Conservation (phyloP, 495 filamentous ascomycete genomes). For the Lineolata rhizophorae region DNA sequence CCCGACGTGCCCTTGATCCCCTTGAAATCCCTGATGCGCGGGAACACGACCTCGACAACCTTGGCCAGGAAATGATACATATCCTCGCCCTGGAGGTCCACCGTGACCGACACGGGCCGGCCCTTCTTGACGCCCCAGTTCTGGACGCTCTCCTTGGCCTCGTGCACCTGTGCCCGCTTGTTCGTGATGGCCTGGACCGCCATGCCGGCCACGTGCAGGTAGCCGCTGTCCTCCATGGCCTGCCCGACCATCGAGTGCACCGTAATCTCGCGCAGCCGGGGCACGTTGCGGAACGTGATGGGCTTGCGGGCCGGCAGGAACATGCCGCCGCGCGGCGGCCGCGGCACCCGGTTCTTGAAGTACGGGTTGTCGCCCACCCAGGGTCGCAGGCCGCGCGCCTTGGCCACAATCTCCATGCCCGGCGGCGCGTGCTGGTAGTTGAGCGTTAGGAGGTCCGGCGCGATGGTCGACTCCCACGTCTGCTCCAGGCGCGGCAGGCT, state of each 20-base stretch:
- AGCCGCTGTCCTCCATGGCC: slow-evolving; percentile 39
- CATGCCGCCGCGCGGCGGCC: slow-evolving; percentile 55
- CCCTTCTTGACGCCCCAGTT: slow-evolving; percentile 36
- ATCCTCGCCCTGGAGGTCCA: slow-evolving; percentile 48
- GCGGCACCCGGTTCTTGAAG: slow-evolving; percentile 70
- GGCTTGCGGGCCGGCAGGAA: slow-evolving; percentile 53
- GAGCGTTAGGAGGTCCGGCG: slow-evolving; percentile 76
- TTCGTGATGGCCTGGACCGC: slow-evolving; percentile 71
- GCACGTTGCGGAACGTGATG: slow-evolving; percentile 70
- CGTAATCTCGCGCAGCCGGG: slow-evolving; percentile 57
- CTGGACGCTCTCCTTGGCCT: slow-evolving; percentile 39
- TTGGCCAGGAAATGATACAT: slow-evolving; percentile 80
- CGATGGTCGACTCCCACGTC: slow-evolving; percentile 68
- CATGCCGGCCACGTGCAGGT: slow-evolving; percentile 62
- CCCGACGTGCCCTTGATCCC: slow-evolving; percentile 57
- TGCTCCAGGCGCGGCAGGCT: slow-evolving; percentile 69
- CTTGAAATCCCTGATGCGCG: slow-evolving; percentile 83
- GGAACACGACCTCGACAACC: slow-evolving; percentile 68
- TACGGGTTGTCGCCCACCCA: slow-evolving; percentile 90
- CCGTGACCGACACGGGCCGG: slow-evolving; percentile 42
- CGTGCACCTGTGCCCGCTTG: slow-evolving; percentile 44
- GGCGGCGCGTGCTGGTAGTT: slow-evolving; percentile 65
- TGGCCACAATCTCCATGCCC: slow-evolving; percentile 39
- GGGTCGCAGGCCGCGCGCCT: slow-evolving; percentile 47
- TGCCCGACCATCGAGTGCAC: slow-evolving; percentile 46